Base-by-base conservation (phyloP, 768 basidiomycete species). In the Lentinula detonsa region DNA sequence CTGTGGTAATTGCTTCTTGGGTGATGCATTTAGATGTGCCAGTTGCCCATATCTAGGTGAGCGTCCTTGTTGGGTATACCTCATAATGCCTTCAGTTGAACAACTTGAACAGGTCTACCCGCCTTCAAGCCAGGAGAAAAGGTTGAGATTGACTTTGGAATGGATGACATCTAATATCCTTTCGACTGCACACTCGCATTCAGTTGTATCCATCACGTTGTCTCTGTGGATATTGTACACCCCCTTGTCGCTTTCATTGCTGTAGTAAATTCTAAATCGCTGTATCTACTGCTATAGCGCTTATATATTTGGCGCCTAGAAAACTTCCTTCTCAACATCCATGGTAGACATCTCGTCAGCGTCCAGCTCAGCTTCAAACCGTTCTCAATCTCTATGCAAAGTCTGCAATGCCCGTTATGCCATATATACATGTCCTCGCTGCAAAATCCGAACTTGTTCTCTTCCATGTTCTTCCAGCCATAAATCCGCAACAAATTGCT, bases 41-140 rank as follows among this genome's bases (percentile, higher is more conserved):
- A 86, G 93, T 57, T 99, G 97, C 73, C 97, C 97, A 33, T 99
- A 98, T 75, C 79, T 93, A 49, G 96, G 96, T 98, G 66, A 63
- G 91, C 84, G n/a, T 43, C 39, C 13, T 13, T 31, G 18, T 13
- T 33, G 13, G 8, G 8, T 48, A 48, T 8, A 16, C 18, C 37
- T n/a, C 15, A 59, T 54, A 42, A 39, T 54, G 48, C 34, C 39
- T 45, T 56, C 60, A 59, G 42, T 58, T 21, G 15, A 31, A 62
- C 33, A 62, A 42, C 62, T 63, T 23, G 34, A 43, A n/a, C 67
- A 98, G 96, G 97, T 66, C 82, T 98, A 33, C 97, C 97, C 50
- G 93, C 96, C 11, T 98, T 99, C 79, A 91, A 96, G 73, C 96
- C 97, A 2, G 97, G 97, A 60, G 94, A 98, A 78, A 96, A 98